Conservation (phyloP, 495 filamentous ascomycete species). For the Aspergillus sclerotiicarbonarius region DNA sequence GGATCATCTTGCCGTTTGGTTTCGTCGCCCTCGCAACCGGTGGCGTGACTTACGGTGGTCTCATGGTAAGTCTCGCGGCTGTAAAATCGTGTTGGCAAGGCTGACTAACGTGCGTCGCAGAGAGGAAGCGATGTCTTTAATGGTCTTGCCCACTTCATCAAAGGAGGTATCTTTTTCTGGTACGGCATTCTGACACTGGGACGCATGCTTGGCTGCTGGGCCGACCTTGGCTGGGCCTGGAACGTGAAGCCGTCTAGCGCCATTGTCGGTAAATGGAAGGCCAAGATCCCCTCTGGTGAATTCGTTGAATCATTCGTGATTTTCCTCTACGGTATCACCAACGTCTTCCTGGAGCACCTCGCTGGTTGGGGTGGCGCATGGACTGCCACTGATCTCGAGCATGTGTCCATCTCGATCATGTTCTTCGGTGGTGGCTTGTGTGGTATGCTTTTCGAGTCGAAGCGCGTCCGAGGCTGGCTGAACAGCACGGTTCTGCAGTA, state of each 20-base stretch:
- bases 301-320: constrained; percentile 87
- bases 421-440: constrained; percentile 95
- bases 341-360: constrained; percentile 92
- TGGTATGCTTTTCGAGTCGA: constrained; percentile 92
- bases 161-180: constrained; percentile 97
- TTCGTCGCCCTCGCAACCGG: constrained; percentile 64
- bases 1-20: constrained; percentile 61
- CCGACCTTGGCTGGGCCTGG: constrained; percentile 94
- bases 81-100: neutral
- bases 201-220: constrained; percentile 87
- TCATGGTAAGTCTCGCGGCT: constrained; percentile 56
- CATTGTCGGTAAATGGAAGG: constrained; percentile 56
- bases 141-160: constrained; percentile 90
- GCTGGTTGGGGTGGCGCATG: constrained; percentile 66
- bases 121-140: constrained; percentile 67
- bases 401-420: constrained; percentile 87
- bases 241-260: constrained; percentile 71
- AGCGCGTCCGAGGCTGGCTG: constrained; percentile 63
- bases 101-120: constrained; percentile 29
- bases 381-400: constrained; percentile 80
- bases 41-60: constrained; percentile 66
- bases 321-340: constrained; percentile 82
- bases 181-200: constrained; percentile 86
- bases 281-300: constrained; percentile 74
- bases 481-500: constrained; percentile 58